These are phyloP conservation scores for Phaseolus coccineus DNA, from an alignment of 331 rosid species.

Conservation along the genomic window DNA sequence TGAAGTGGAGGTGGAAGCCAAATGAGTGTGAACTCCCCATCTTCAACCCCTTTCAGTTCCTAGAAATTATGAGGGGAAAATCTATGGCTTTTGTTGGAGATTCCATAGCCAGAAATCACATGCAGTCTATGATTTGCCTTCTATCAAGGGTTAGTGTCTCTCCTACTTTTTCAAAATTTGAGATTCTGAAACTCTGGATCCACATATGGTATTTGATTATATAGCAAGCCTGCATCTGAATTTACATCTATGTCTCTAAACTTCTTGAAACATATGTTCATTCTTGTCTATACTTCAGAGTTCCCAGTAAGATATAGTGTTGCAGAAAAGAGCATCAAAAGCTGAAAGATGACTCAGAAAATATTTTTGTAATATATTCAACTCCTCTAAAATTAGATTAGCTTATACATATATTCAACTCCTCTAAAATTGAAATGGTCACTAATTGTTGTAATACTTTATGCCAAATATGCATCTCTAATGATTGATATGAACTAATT, in stretches of 20 bases:
- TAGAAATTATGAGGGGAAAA: conserved; percentile 16
- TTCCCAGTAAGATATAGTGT: not conserved
- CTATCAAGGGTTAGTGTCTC: conserved; percentile 18
- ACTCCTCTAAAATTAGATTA: no score
- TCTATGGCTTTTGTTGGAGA: conserved; percentile 33
- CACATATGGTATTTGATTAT: not conserved
- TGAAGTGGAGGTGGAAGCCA: conserved; percentile 19
- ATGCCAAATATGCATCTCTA: no score
- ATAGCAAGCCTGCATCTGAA: not conserved
- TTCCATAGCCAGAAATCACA: conserved; percentile 8
- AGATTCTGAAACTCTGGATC: not conserved
- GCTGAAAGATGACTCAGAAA: not conserved
- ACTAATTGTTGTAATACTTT: not conserved
- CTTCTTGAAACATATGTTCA: not conserved
- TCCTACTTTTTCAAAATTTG: not conserved
- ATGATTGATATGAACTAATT: no score
- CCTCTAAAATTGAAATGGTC: not conserved
- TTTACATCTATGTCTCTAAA: not conserved
- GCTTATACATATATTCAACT: not conserved
- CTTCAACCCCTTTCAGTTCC: not conserved
- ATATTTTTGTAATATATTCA: no score
- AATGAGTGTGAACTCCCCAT: conserved; percentile 26
- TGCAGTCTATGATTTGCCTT: conserved; percentile 31
- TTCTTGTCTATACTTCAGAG: not conserved
- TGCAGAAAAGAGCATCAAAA: not conserved